Conservation (phyloP, 805 yeast species). For the Kazachstania psychrophila region DNA sequence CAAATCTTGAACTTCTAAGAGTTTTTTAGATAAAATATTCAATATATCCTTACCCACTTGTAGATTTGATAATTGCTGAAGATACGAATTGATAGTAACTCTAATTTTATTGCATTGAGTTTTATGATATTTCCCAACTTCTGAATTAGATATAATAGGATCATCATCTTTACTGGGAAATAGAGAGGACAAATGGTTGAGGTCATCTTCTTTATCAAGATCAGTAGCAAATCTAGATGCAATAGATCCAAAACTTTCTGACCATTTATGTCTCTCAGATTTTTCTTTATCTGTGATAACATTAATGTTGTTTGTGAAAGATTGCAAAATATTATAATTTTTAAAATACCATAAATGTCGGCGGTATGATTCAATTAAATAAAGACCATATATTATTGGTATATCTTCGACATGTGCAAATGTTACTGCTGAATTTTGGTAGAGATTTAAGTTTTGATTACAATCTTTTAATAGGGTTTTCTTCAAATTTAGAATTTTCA, state of each 20-base stretch:
- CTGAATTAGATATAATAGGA: too few species aligned
- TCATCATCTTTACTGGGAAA: too few species aligned
- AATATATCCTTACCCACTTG: constrained; percentile 29
- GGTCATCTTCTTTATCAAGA: not conserved
- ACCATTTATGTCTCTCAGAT: not conserved
- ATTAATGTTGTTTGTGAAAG: not conserved
- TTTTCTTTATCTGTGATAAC: not conserved
- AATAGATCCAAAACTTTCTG: constrained; percentile 24
- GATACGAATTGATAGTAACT: not conserved
- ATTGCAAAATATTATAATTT: constrained; percentile 15
- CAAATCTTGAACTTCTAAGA: constrained; percentile 2
- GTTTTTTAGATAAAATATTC: constrained; percentile 20
- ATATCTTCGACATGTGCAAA: constrained; percentile 46
- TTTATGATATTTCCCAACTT: too few species aligned
- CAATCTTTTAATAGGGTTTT: constrained; percentile 27
- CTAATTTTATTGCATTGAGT: not conserved
- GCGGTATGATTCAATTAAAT: constrained; percentile 51
- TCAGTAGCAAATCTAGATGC: not conserved
- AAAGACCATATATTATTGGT: constrained; percentile 65
- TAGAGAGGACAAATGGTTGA: not conserved
- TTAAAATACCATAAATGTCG: constrained; percentile 43
- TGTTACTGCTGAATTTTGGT: constrained; percentile 18
- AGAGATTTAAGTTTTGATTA: constrained; percentile 21
- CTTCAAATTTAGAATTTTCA: constrained; percentile 30
- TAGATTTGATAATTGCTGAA: constrained; percentile 21